Base-by-base conservation (phyloP, 768 basidiomycete genomes). In the Obba rivulosa region DNA sequence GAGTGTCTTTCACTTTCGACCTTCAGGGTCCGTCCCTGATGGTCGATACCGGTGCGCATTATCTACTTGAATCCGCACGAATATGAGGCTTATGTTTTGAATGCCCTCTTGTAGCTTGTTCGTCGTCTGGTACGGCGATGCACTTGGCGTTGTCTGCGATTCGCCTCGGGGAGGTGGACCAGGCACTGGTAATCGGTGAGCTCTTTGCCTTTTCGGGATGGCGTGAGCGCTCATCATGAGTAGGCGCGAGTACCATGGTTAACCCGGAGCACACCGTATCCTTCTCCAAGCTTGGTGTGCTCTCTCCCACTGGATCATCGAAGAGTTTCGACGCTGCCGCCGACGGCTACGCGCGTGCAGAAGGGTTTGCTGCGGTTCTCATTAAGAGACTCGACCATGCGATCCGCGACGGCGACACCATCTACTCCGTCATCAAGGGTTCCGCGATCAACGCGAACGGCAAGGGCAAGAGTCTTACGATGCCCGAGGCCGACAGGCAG, bases 91-190 rank as follows among this genome's bases (percentile, higher is more conserved):
- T n/a, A n/a, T n/a, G n/a, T n/a, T n/a, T n/a, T n/a, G n/a, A 13
- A 2, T 49, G 5, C n/a, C 24, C 37, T 22, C 13, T 18, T 31
- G 28, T 31, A 40, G 41, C 43, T 16, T 53, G 53, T 25, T 52
- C 71, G 18, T 76, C 75, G 21, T 65, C 65, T 17, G 56, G 70
- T 18, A 72, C 68, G 2, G 74, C 72, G 4, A 63, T 76, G 49
- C 76, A 79, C 58, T 65, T 78, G n/a, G 77, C 72, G 7, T 59
- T 76, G 3, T 69, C 71, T 23, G 68, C 73, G 0, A 62, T 78
- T 16, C 62, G 62, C 20, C 60, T 55, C 24, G 75, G 74, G 2
- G 77, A 77, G 31, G 65, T 73, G 25, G 69, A 75, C 28, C 67
- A 71, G 9, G 77, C 77, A 0, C 63, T 79, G 14, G 67, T 79